Percentiles rank a stretch among this genome's conserved stretches.
Conservation (phyloP, 495 filamentous ascomycete genomes). For the Oleoguttula mirabilis region DNA sequence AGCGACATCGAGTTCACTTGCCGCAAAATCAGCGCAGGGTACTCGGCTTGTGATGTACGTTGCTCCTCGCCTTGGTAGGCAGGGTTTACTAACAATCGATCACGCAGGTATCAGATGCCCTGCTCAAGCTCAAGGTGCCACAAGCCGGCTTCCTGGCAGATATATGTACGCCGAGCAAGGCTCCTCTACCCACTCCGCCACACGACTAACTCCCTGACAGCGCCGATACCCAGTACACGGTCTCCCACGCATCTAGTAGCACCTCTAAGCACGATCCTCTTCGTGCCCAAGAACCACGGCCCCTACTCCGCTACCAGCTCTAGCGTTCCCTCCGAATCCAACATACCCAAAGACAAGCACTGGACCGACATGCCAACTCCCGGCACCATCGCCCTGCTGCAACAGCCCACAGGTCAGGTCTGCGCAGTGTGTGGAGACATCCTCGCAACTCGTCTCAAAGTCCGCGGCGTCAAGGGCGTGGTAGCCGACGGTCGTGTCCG, state of each 20-base stretch:
- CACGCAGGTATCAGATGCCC: slow-evolving; percentile 23
- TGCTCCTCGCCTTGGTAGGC: neutral
- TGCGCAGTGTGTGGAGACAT: slow-evolving; percentile 57
- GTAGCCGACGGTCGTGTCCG: slow-evolving; percentile 50
- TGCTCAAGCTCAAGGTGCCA: slow-evolving; percentile 26
- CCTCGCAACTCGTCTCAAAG: slow-evolving; percentile 51
- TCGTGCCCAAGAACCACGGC: slow-evolving; percentile 37
- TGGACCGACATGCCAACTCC: slow-evolving; percentile 46
- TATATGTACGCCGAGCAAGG: slow-evolving; percentile 34
- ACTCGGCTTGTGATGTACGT: slow-evolving; percentile 2
- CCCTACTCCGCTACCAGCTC: neutral
- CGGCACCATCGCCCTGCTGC: slow-evolving; percentile 45
- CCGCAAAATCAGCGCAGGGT: neutral
- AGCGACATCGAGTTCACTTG: neutral
- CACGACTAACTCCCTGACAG: no score
- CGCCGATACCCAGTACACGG: no score
- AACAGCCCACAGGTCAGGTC: slow-evolving; percentile 45
- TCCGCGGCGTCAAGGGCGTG: slow-evolving; percentile 38
- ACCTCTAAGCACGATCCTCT: slow-evolving; percentile 51
- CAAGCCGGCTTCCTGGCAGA: slow-evolving; percentile 45
- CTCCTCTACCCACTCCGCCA: no score
- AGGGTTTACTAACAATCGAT: no score
- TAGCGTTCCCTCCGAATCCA: slow-evolving; percentile 29
- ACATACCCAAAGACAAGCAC: slow-evolving; percentile 37
- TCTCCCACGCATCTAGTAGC: slow-evolving; percentile 38